These are phyloP conservation scores for Solanum chaucha DNA, from an alignment of 257 asterid species.

Conservation along the genomic window DNA sequence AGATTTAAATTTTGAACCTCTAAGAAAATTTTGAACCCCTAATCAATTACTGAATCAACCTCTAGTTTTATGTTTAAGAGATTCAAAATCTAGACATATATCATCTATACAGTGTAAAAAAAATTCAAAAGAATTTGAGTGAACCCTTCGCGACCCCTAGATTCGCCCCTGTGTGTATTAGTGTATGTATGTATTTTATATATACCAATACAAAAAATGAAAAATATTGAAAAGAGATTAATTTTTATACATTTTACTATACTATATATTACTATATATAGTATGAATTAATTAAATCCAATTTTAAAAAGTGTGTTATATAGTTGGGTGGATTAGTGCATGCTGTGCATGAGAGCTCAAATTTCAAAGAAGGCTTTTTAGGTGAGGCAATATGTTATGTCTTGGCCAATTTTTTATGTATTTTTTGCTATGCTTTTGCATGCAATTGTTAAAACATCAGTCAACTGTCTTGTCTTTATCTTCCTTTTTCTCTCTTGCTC, in stretches of 20 bases:
- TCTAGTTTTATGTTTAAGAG: too few species aligned
- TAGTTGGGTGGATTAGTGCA: neutral
- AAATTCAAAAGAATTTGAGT: too few species aligned
- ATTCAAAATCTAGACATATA: too few species aligned
- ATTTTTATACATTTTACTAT: too few species aligned
- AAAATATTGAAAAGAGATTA: neutral
- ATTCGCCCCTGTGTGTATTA: neutral
- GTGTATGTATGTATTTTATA: neutral
- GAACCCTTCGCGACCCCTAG: neutral
- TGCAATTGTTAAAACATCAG: conserved; percentile 3
- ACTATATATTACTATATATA: neutral
- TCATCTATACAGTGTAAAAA: too few species aligned
- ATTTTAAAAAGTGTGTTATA: neutral
- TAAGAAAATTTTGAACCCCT: neutral
- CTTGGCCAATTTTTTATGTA: neutral
- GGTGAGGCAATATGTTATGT: neutral
- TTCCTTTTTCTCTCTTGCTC: neutral
- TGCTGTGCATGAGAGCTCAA: conserved; percentile 12
- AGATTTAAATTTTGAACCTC: too few species aligned
- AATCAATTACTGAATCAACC: neutral
- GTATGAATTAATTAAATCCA: neutral
- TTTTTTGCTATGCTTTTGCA: conserved; percentile 13
- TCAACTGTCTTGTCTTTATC: conserved; percentile 10
- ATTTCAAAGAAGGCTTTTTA: conserved; percentile 15
- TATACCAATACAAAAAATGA: too few species aligned